Conservation (phyloP, 805 yeast genomes). For the Vanderwaltozyma verrucispora region DNA sequence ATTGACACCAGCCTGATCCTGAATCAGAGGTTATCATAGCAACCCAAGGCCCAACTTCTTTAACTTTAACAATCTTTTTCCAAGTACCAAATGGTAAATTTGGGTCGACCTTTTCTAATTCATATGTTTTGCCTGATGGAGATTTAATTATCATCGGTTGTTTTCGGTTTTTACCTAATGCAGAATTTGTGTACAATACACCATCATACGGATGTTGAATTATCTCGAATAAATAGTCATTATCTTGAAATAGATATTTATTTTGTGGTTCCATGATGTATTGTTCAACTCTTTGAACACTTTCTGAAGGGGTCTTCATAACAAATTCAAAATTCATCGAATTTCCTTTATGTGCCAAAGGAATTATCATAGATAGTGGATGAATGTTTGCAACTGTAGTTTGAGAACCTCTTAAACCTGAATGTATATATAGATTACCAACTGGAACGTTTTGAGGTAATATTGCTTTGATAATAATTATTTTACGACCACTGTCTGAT, state of each 20-base stretch:
- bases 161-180: constrained; percentile 24
- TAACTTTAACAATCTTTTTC: constrained; percentile 49
- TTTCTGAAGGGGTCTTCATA: constrained; percentile 60
- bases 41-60: constrained; percentile 74
- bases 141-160: constrained; percentile 64
- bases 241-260: constrained; percentile 43
- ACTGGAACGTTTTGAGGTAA: constrained; percentile 58
- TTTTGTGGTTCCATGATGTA: constrained; percentile 83
- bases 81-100: constrained; percentile 42
- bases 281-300: constrained; percentile 58
- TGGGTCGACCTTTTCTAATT: constrained; percentile 42
- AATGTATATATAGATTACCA: constrained; percentile 69
- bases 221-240: constrained; percentile 55
- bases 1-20: constrained; percentile 74
- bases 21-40: constrained; percentile 72
- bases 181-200: constrained; percentile 23
- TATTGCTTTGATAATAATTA: constrained; percentile 69
- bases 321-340: constrained; percentile 56
- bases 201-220: constrained; percentile 53
- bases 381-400: constrained; percentile 47
- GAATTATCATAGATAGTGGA: constrained; percentile 63
- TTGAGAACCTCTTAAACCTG: constrained; percentile 54
- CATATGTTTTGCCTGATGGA: constrained; percentile 72
- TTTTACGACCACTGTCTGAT: constrained; percentile 36
- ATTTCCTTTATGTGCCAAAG: constrained; percentile 60